A percentile compares a stretch with the other conserved stretches of the same genome.
Evolutionary conservation across 2,329 filamentous ascomycete species (phyloP).

Genomic region (Pseudopyrenochaeta lycopersici): DNA sequence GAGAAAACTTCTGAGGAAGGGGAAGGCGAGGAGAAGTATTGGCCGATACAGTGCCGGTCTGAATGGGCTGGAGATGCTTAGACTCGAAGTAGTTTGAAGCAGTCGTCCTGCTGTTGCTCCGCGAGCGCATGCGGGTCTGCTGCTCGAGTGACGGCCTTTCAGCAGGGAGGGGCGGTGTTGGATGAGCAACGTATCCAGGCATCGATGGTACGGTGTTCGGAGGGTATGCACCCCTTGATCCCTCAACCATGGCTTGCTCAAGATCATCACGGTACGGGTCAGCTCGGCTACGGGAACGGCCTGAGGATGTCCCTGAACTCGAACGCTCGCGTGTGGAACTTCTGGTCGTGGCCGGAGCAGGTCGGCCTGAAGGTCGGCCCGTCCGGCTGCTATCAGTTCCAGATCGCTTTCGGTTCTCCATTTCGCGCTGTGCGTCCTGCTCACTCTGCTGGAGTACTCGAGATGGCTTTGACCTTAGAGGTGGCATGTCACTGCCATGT

Average conservation of each 20-base stretch:
- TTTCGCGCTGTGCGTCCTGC: conserved; percentile 45
- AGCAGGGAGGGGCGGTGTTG: conserved; percentile 37
- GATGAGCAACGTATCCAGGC: conserved; percentile 42
- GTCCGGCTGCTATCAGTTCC: conserved; percentile 46
- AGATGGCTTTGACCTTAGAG: conserved; percentile 40
- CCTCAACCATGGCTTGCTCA: conserved; percentile 60
- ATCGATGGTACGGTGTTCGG: conserved; percentile 45
- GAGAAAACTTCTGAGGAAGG: conserved; percentile 37
- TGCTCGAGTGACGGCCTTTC: conserved; percentile 39
- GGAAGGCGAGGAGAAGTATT: conserved; percentile 37
- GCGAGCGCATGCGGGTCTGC: conserved; percentile 39
- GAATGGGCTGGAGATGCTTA: conserved; percentile 49
- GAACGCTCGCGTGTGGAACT: conserved; percentile 61
- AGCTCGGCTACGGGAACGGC: conserved; percentile 63
- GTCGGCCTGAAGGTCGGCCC: conserved; percentile 38
- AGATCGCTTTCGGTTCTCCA: conserved; percentile 40
- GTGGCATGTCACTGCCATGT: conserved; percentile 32
- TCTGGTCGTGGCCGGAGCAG: conserved; percentile 52
- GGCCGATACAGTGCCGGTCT: conserved; percentile 35
- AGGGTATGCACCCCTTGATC: conserved; percentile 44
- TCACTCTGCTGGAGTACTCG: conserved; percentile 45
- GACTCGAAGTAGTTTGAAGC: conserved; percentile 47
- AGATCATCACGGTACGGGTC: conserved; percentile 62
- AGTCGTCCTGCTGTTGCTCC: conserved; percentile 48
- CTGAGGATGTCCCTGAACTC: conserved; percentile 62